Base-by-base conservation (phyloP, 345 rosid species). In the Citrus australasica region DNA sequence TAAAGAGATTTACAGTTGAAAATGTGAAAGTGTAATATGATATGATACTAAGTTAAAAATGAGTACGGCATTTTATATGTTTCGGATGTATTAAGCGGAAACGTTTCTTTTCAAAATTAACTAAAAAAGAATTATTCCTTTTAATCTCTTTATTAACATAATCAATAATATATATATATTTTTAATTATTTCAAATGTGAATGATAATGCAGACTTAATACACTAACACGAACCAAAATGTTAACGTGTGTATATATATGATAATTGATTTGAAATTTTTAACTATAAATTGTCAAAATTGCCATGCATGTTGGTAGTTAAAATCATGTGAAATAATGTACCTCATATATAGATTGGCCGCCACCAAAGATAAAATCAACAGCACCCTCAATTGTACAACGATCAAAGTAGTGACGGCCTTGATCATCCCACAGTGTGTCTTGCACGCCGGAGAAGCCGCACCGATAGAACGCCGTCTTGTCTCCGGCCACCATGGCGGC, bases 301-400 rank as follows among this genome's bases (percentile, higher is more conserved):
- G 16, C 8, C 38, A 64, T 64, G 67, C 67, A 65, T 7, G 35
- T 64, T 33, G 40, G 68, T 19, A 28, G 13, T 4, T 25, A 11
- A 4, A 4, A 25, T 61, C 10, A 7, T 17, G 68, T 17, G 21
- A 33, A 65, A 19, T 6, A 65, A 9, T 65, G 40, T 69, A 93
- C 97, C 97, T 93, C 87, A 58, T 91, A 95, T 75, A 95, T 67
- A 22, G 98, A 93, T 73, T 89, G 94, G 5, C 91, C 99, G 33
- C 62, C 69, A 3, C 98, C 99, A 71, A 92, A 93, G 75, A 95
- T 93, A 76, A 92, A 95, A 85, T 95, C 99, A 0, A 92, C 94
- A 9, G 93, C 90, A 16, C 99, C 97, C 79, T 90, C 89, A 5
- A 95, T 92, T 69, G 85, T 81, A 82, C 96, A 95, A 2, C 66